A percentile compares a stretch with the other conserved stretches of the same genome.
phyloP scores from a whole-genome alignment of 805 yeast genomes.

The Brettanomyces anomalus region DNA sequence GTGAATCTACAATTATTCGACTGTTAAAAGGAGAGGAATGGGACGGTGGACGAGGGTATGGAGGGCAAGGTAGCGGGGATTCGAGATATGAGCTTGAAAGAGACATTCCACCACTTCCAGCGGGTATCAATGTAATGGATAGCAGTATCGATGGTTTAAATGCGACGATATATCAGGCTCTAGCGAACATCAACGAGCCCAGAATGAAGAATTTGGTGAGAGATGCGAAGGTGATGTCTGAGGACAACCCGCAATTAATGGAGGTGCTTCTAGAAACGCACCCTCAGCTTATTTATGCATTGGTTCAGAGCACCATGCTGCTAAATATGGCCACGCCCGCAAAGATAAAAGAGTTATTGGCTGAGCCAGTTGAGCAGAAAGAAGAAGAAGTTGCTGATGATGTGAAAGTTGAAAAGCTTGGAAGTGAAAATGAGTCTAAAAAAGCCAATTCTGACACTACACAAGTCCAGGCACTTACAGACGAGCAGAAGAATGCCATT shows the following conservation, averaged over 20 bases:
- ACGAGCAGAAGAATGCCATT: conserved; percentile 3
- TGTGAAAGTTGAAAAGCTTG: background rate
- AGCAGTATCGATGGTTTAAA: conserved; percentile 26
- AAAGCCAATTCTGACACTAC: background rate
- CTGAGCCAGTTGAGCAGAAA: conserved; percentile 2
- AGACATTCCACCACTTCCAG: conserved; percentile 43
- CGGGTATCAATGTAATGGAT: conserved; percentile 36
- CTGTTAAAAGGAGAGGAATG: conserved; percentile 8
- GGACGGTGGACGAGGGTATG: background rate
- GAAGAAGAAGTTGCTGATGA: background rate
- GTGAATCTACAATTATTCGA: conserved; percentile 32
- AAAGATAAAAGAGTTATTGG: conserved; percentile 10
- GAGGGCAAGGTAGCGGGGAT: background rate
- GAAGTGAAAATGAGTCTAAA: background rate
- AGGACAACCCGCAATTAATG: conserved; percentile 48
- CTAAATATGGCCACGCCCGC: conserved; percentile 23
- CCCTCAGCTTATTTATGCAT: conserved; percentile 78
- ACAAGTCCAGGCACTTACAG: background rate
- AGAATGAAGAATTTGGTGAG: conserved; percentile 39
- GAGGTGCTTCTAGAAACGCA: conserved; percentile 50
- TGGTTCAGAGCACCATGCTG: conserved; percentile 60
- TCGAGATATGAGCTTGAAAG: conserved; percentile 11
- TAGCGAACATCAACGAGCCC: conserved; percentile 37
- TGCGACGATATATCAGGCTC: conserved; percentile 36
- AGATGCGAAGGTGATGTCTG: conserved; percentile 54